Evolutionary conservation across 495 filamentous ascomycete genomes (phyloP).

Genomic region (Aspergillus haitiensis): DNA sequence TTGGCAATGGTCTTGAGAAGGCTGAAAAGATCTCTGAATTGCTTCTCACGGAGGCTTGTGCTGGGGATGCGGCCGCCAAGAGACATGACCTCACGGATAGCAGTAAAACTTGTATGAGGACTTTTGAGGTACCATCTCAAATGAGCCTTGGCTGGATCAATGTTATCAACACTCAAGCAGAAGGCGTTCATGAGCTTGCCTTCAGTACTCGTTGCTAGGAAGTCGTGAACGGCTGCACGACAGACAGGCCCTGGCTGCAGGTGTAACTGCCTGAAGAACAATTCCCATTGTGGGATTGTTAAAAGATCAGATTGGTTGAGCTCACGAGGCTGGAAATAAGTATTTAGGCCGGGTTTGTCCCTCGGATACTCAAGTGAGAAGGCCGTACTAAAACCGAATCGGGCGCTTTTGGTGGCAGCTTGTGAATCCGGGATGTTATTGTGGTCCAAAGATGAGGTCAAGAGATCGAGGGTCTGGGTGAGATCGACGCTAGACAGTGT

Average conservation of each 20-base stretch:
- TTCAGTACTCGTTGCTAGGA: slow-evolving; percentile 3
- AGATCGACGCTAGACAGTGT: slow-evolving; percentile 7
- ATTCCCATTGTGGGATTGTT: slow-evolving; percentile 6
- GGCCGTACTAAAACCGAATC: not conserved
- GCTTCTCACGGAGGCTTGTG: not conserved
- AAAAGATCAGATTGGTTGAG: slow-evolving; percentile 6
- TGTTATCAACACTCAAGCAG: slow-evolving; percentile 18
- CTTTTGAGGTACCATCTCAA: slow-evolving; percentile 17
- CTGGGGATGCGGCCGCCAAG: slow-evolving; percentile 4
- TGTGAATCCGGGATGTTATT: slow-evolving; percentile 8
- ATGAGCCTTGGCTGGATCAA: slow-evolving; percentile 4
- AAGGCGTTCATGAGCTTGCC: slow-evolving; percentile 10
- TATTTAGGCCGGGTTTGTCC: slow-evolving; percentile 2
- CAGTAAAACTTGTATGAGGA: slow-evolving; percentile 6
- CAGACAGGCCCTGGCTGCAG: not conserved
- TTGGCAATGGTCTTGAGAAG: slow-evolving; percentile 9
- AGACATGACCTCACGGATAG: slow-evolving; percentile 16
- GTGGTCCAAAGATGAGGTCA: slow-evolving; percentile 12
- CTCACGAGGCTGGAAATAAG: slow-evolving; percentile 14
- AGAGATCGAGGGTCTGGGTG: slow-evolving; percentile 12
- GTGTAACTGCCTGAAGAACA: slow-evolving; percentile 4
- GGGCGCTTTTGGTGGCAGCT: not conserved
- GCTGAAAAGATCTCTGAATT: slow-evolving; percentile 10
- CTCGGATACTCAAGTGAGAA: slow-evolving; percentile 12
- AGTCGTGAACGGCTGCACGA: slow-evolving; percentile 2